Evolutionary conservation across 768 basidiomycete genomes (phyloP), one percentile per base, ranked within the genome.

Genomic region (Phlebiopsis gigantea): DNA sequence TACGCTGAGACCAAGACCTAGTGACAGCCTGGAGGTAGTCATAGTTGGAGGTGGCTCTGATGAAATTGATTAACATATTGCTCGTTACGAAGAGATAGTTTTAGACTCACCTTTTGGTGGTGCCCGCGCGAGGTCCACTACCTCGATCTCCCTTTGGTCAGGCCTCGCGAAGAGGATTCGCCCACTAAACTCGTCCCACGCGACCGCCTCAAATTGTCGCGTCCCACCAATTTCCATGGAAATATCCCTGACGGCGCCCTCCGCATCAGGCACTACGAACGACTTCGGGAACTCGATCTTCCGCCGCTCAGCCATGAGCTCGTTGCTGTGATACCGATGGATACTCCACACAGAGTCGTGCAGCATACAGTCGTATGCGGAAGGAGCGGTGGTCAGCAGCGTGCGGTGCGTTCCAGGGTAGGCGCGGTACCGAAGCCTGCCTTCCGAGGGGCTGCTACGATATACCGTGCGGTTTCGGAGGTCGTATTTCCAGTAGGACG

Each of bases 161-260:
- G 73, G 73, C 29, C 74, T 70, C 45, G 79, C 78, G 6, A 85
- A 68, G 61, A 80, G 79, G 14, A 87, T 72, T 39, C 84, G 74
- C 3, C 85, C 85, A 12, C 79, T 81, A 22, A 75, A 72, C 66
- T 88, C 85, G 58, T 88, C 86, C 82, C 83, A 88, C 6, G 80
- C 73, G 30, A 86, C 75, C 17, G 80, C 73, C n/a, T 69, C 67
- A 31, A 83, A 65, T 8, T 76, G 51, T 12, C 29, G 34, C 62
- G 65, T 12, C 58, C 46, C 21, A 46, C 43, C 58, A 57, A 60
- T 8, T 25, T 51, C 5, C 54, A 47, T 17, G 53, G 61, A 44
- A 53, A 49, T 14, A 57, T 42, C 10, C 26, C 26, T 68, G 43
- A 21, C 58, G 51, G 29, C 29, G 21, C 26, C 59, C 9, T 39